These are phyloP conservation scores for Byssochlamys sp. DNA, from an alignment of 2,329 filamentous ascomycete species.

Conservation along the genomic window DNA sequence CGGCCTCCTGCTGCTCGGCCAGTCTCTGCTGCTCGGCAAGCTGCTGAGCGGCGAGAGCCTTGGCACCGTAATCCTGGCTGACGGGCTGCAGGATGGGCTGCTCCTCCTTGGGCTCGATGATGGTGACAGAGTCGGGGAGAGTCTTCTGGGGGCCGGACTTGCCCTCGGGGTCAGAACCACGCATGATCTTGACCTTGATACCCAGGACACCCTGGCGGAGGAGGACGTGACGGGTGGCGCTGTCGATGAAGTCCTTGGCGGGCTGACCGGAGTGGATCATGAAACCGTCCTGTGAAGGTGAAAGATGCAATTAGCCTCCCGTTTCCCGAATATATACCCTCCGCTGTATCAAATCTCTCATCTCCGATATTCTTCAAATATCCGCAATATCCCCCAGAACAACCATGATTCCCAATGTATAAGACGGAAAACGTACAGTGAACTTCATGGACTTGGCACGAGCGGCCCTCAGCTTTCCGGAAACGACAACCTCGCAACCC, in stretches of 20 bases:
- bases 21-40: conserved; percentile 47
- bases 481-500: conserved; percentile 99
- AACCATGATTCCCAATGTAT: not conserved
- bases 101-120: conserved; percentile 99
- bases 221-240: conserved; percentile 95
- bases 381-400: not conserved
- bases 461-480: conserved; percentile 95
- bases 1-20: conserved; percentile 48
- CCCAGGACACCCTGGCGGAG: conserved; percentile 98
- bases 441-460: conserved; percentile 99
- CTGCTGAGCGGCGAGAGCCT: conserved; percentile 59
- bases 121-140: conserved; percentile 94
- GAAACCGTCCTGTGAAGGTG: conserved; percentile 66
- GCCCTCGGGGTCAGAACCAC: conserved; percentile 97
- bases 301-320: conserved; percentile 2
- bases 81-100: conserved; percentile 86
- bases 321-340: not conserved
- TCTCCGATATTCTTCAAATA: not conserved
- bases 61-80: conserved; percentile 97
- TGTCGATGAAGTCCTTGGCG: conserved; percentile 99
- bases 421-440: conserved; percentile 55
- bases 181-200: conserved; percentile 99
- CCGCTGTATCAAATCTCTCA: not conserved
- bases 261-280: conserved; percentile 99
- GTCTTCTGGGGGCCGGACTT: conserved; percentile 96